These are phyloP conservation scores for Cercophora samala DNA, from an alignment of 495 filamentous ascomycete species.

Conservation along the genomic window DNA sequence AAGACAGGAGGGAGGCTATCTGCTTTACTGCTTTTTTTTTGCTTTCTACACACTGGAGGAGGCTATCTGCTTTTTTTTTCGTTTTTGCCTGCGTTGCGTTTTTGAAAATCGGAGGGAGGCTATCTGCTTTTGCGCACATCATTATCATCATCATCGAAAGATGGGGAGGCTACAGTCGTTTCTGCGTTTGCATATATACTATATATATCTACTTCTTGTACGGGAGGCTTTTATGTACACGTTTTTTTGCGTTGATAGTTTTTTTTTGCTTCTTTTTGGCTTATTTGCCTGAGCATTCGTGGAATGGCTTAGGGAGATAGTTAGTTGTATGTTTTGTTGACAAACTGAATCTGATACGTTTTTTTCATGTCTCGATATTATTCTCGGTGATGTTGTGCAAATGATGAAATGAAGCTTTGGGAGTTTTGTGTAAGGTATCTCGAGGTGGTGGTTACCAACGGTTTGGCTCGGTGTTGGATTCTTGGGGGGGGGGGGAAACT, in stretches of 20 bases:
- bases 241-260: not conserved
- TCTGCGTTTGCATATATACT: not conserved
- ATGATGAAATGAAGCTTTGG: too few species aligned
- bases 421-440: not conserved
- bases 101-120: not conserved
- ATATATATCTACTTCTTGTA: not conserved
- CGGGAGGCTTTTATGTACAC: not conserved
- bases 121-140: not conserved
- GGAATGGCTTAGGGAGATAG: too few species aligned
- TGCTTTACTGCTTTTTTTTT: not conserved
- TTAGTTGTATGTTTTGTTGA: too few species aligned
- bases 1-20: not conserved
- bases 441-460: not conserved
- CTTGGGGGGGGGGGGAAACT: too few species aligned
- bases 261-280: slow-evolving; percentile 2
- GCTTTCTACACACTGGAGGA: not conserved
- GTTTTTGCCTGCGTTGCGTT: too few species aligned
- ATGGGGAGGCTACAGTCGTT: not conserved
- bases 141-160: not conserved
- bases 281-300: too few species aligned
- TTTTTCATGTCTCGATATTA: not conserved
- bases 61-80: too few species aligned
- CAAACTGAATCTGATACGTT: not conserved
- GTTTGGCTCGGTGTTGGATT: not conserved
- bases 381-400: not conserved